phyloP scores from a whole-genome alignment of 768 basidiomycete species.

The Termitomyces titanicus region DNA sequence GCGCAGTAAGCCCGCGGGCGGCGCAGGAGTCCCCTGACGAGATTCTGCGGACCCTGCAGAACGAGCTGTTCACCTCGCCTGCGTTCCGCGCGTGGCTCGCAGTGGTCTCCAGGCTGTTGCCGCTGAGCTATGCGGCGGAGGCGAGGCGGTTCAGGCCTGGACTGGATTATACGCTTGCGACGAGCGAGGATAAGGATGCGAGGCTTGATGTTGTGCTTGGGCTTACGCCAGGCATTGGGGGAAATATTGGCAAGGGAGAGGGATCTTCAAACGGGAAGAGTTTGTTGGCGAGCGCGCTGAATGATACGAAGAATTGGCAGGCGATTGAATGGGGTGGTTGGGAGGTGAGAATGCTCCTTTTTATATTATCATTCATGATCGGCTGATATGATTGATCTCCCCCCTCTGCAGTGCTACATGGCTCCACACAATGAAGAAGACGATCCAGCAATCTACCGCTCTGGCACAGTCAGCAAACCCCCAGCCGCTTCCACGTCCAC shows the following conservation, averaged over 20 bases:
- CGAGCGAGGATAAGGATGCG: conserved; percentile 77
- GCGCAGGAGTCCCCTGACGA: conserved; percentile 51
- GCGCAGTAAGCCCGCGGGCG: conserved; percentile 48
- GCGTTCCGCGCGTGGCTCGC: conserved; percentile 94
- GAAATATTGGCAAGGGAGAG: conserved; percentile 23
- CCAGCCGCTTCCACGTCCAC: neutral
- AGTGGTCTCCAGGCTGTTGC: conserved; percentile 66
- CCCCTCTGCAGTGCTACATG: conserved; percentile 74
- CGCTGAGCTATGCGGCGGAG: conserved; percentile 69
- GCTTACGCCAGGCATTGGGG: conserved; percentile 62
- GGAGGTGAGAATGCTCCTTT: conserved; percentile 57
- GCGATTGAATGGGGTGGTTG: conserved; percentile 86
- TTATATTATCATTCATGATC: conserved; percentile 5
- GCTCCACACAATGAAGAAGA: conserved; percentile 93
- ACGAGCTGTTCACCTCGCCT: conserved; percentile 69
- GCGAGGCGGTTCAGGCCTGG: conserved; percentile 90
- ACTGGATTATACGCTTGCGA: conserved; percentile 92
- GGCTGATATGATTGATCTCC: neutral
- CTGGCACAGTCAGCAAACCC: conserved; percentile 45
- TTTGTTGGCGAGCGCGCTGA: conserved; percentile 23
- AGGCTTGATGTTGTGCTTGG: conserved; percentile 85
- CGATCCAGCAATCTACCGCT: conserved; percentile 91
- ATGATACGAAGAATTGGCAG: conserved; percentile 53
- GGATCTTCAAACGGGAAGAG: conserved; percentile 22
- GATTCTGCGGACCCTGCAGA: conserved; percentile 65